These are phyloP conservation scores for Bondarzewia mesenterica DNA, from an alignment of 1,284 basidiomycete genomes.

Conservation along the genomic window DNA sequence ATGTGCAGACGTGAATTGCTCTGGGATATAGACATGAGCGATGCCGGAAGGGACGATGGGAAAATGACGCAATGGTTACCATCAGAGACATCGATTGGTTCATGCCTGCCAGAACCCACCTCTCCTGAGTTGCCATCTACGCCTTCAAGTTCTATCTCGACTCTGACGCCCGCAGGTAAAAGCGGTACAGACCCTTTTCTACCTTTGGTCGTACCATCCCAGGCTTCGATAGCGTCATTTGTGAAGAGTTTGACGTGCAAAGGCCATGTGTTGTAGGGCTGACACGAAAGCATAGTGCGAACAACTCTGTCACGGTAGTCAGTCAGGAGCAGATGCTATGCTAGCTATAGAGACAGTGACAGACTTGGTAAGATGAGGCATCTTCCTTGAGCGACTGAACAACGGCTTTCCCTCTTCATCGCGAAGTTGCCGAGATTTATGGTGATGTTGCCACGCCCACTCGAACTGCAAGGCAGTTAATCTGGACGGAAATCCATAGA, in stretches of 20 bases:
- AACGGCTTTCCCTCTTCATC: conserved; percentile 30
- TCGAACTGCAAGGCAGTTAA: conserved; percentile 83
- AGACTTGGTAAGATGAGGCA: conserved; percentile 38
- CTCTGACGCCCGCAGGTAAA: conserved; percentile 45
- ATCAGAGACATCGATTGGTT: conserved; percentile 61
- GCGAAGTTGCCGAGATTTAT: conserved; percentile 49
- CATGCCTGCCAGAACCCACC: conserved; percentile 38
- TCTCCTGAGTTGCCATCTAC: conserved; percentile 59
- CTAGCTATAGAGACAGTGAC: conserved; percentile 13
- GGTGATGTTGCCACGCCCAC: conserved; percentile 87
- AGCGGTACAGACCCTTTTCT: conserved; percentile 14
- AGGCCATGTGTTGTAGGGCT: conserved; percentile 58
- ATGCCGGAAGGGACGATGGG: not conserved
- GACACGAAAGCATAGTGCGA: conserved; percentile 45
- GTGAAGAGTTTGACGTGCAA: conserved; percentile 66
- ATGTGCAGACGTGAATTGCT: conserved; percentile 46
- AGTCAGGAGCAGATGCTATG: not conserved
- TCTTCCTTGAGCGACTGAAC: conserved; percentile 27
- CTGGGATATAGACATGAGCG: conserved; percentile 15
- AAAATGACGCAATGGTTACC: conserved; percentile 28
- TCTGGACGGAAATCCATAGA: conserved; percentile 83
- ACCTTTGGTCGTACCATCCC: conserved; percentile 29
- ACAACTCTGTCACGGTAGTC: conserved; percentile 27
- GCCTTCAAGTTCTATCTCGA: conserved; percentile 56
- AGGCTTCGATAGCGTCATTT: conserved; percentile 42